Percentiles rank a stretch among this genome's conserved stretches.
These are phyloP conservation scores for Lanmaoa pseudosensibilis DNA, from an alignment of 768 basidiomycete genomes.

Conservation along the genomic window DNA sequence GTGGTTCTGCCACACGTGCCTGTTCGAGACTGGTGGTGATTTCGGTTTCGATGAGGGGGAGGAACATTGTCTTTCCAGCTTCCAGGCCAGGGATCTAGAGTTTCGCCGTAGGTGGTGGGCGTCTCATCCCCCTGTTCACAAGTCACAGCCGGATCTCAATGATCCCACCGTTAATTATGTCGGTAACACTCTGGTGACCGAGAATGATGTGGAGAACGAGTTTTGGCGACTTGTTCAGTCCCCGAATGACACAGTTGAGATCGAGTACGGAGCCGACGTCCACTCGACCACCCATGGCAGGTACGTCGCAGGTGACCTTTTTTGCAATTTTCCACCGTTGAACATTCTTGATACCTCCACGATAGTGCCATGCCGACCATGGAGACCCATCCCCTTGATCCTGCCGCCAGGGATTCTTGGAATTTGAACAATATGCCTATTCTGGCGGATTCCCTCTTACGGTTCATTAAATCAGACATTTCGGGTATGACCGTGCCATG, in stretches of 20 bases:
- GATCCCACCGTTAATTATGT: slow-evolving; percentile 56
- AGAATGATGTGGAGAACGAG: slow-evolving; percentile 90
- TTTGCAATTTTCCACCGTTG: slow-evolving; percentile 29
- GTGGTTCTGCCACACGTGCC: slow-evolving; percentile 94
- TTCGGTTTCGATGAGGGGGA: slow-evolving; percentile 99
- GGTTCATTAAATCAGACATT: slow-evolving; percentile 98
- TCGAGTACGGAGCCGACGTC: slow-evolving; percentile 99
- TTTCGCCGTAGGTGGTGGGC: slow-evolving; percentile 91
- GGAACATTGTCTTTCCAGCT: slow-evolving; percentile 89
- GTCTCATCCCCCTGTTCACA: slow-evolving; percentile 58
- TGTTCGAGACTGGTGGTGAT: slow-evolving; percentile 89
- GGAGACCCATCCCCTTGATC: slow-evolving; percentile 87
- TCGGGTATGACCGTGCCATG: slow-evolving; percentile 99
- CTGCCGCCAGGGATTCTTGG: slow-evolving; percentile 91
- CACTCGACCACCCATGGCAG: slow-evolving; percentile 98
- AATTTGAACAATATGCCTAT: slow-evolving; percentile 98
- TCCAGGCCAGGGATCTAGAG: slow-evolving; percentile 86
- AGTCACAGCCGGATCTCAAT: slow-evolving; percentile 36
- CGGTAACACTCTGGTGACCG: slow-evolving; percentile 69
- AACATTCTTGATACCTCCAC: slow-evolving; percentile 15
- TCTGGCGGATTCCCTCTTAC: slow-evolving; percentile 85
- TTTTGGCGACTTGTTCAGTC: slow-evolving; percentile 97
- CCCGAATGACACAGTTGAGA: slow-evolving; percentile 87
- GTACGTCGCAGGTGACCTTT: slow-evolving; percentile 44
- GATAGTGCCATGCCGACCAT: slow-evolving; percentile 90